phyloP scores from a whole-genome alignment of 2,329 filamentous ascomycete genomes.

The Colletotrichum simmondsii region DNA sequence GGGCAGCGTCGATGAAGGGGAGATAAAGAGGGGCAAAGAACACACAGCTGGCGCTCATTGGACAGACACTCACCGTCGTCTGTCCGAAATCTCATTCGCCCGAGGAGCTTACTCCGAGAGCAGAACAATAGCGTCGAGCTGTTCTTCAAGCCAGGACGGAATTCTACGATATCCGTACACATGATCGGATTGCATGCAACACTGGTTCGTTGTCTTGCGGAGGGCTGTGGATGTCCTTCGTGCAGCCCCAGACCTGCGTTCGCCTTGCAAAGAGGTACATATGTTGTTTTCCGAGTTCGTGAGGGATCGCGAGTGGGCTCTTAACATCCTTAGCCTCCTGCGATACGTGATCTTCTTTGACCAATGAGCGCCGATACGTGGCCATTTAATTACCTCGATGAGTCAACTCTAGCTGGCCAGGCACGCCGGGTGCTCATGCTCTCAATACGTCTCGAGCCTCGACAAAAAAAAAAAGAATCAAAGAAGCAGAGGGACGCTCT shows the following conservation, averaged over 20 bases:
- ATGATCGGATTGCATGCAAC: too few species aligned
- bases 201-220: not conserved
- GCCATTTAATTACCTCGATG: slow-evolving; percentile 15
- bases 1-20: slow-evolving; percentile 4
- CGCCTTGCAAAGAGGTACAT: not conserved
- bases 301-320: not conserved
- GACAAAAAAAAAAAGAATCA: too few species aligned
- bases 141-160: not conserved
- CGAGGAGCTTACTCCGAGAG: not conserved
- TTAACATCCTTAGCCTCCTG: not conserved
- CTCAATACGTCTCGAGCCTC: not conserved
- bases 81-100: slow-evolving; percentile 6
- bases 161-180: not conserved
- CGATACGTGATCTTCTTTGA: not conserved
- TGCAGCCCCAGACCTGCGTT: not conserved
- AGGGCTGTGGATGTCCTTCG: not conserved
- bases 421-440: not conserved
- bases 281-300: not conserved
- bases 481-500: not conserved
- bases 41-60: slow-evolving; percentile 6
- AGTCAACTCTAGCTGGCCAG: slow-evolving; percentile 18
- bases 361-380: slow-evolving; percentile 15
- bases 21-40: not conserved
- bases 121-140: not conserved
- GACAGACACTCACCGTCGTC: slow-evolving; percentile 5